Conservation (phyloP, 805 yeast genomes). For the Candida koratica region DNA sequence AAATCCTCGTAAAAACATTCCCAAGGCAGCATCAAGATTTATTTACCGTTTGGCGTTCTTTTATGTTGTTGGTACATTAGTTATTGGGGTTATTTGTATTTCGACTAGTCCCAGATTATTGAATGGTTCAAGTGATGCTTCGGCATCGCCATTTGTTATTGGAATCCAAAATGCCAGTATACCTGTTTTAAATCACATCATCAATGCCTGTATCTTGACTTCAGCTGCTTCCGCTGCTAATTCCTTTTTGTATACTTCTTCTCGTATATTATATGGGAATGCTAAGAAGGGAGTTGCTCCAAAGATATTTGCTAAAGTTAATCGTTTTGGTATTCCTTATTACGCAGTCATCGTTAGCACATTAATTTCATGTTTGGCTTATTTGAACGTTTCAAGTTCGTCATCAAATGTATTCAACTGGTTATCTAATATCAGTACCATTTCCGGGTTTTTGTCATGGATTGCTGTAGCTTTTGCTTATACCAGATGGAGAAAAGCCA, state of each 20-base stretch:
- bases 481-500: constrained; percentile 50
- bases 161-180: constrained; percentile 40
- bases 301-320: constrained; percentile 15
- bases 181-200: constrained; percentile 58
- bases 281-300: constrained; percentile 21
- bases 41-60: constrained; percentile 47
- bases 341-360: constrained; percentile 19
- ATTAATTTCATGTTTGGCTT: constrained; percentile 23
- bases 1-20: constrained; percentile 36
- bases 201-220: constrained; percentile 69
- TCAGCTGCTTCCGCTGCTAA: constrained; percentile 70
- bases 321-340: constrained; percentile 17
- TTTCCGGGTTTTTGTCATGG: constrained; percentile 63
- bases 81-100: constrained; percentile 37
- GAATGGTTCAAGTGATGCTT: constrained; percentile 32
- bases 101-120: constrained; percentile 24
- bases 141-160: constrained; percentile 35
- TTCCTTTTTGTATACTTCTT: constrained; percentile 25
- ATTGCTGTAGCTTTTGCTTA: constrained; percentile 55
- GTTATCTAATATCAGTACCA: constrained; percentile 69
- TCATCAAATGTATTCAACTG: constrained; percentile 66
- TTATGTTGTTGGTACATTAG: constrained; percentile 38
- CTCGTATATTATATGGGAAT: constrained; percentile 25
- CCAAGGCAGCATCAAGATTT: constrained; percentile 59
- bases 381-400: constrained; percentile 43